Base-by-base conservation (phyloP, 2,329 filamentous ascomycete species). In the Colletotrichum acutatum region DNA sequence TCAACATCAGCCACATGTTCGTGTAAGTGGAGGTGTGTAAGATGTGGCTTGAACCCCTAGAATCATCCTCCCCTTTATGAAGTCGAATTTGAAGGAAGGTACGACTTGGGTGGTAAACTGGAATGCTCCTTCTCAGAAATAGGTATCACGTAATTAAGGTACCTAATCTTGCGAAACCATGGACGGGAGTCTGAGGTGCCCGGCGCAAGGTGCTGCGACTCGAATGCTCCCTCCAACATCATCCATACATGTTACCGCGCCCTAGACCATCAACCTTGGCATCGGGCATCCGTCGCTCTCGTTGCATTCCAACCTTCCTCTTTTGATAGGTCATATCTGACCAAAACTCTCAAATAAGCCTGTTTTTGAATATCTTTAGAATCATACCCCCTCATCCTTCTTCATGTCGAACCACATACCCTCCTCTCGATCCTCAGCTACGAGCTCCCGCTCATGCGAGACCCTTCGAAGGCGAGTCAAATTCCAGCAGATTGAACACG, bases 21-120 rank as follows among this genome's bases (percentile, higher is more conserved):
- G 14, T 64, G n/a, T 54, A 63, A 63, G 46, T 34, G 46, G 28
- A 64, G 49, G 49, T 54, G 61, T 64, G 61, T 30, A n/a, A 64
- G 49, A 30, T 54, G 61, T 64, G 61, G 61, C 61, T 64, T 64
- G 61, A n/a, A 22, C 30, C 19, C 22, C 2, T 11, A 46, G 56
- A n/a, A 4, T 9, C 52, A 14, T 24, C 34, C 32, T 46, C 37
- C 14, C 49, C 61, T 5, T 9, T 4, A 26, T 12, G 11, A 53
- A 16, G 14, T 24, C 28, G 14, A 46, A 56, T 11, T 42, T 30
- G 22, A 42, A 30, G 2, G 62, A 65, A 37, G 30, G 61, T 11
- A 37, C 59, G 16, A 19, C 7, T 19, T 4, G 1, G 24, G 4
- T 7, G 22, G 49, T 37, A 46, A 34, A 34, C 1, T 34, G 32